Evolutionary conservation across 306 rosid genomes (phyloP), one percentile per base, ranked within the genome.

Genomic region (Acacia confusa): DNA sequence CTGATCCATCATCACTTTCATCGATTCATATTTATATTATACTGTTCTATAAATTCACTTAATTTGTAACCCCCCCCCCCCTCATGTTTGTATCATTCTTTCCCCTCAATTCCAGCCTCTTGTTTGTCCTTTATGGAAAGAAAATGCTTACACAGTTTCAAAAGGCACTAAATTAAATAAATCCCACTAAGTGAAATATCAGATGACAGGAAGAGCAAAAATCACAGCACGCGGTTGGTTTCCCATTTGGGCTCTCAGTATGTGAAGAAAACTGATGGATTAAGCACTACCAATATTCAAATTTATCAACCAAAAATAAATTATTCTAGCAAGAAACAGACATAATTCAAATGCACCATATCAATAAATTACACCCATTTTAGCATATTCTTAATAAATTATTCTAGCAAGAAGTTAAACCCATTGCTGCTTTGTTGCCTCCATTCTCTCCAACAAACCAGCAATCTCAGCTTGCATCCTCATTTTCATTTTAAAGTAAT

Each of bases 381-480:
- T 74, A 82, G 79, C 77, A 85, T 79, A 83, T 75, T 68, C 84
- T 85, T 85, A 79, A 58, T 67, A 74, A 24, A 32, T 60, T 60
- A 60, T 24, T 22, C 66, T 11, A 3, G 34, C 13, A 38, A 68
- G 9, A 80, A 28, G 45, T 85, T 67, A 95, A 78, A 89, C 89
- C 89, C 89, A 71, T 73, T 91, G 96, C 83, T 93, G 90, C 85
- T 91, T 96, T 74, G 99, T 92, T 72, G 93, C 94, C 75, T 96
- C 99, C 98, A 96, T 93, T 87, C 98, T 93, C 85, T 89, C 85
- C 90, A 92, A 82, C 77, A 93, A 86, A 48, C 97, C 94, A 57
- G 77, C 88, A 75, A 96, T 94, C 88, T 96, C 98, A 27, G 75
- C 92, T 83, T 88, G 93, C 99, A 96, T 96, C 88, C 98, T 88